Evolutionary conservation across 129 eudicot species (phyloP), one percentile per base, ranked within the genome.

Genomic region (Saussurea involucrata): DNA sequence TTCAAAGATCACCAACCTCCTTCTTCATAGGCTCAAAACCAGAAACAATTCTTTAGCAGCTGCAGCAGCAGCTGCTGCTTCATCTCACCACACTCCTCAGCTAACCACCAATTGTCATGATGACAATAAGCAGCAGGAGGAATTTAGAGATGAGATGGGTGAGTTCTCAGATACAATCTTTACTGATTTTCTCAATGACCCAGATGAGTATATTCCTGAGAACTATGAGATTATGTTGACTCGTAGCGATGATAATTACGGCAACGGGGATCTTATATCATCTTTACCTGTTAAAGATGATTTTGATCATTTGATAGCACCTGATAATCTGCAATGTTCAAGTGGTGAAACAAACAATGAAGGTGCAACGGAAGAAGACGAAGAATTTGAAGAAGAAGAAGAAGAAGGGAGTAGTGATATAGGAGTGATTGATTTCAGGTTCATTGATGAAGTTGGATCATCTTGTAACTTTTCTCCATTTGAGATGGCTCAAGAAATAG

Each of bases 1-100:
- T 15, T 85, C 97, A 2, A 91, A 91, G 28, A 91, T 91, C 74
- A 86, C 94, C 0, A 91, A 87, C 70, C 87, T 91, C 34, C 91
- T 91, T 76, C 86, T 91, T 44, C 90, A 80, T 34, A 82, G 97
- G 82, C 89, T 91, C 58, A 87, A 85, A 78, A 88, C 90, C 18
- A 85, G 97, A 80, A 88, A 91, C 74, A 87, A 87, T 68, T 73
- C 85, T 24, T 81, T 88, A 79, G 84, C 88, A 71, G 72, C 89
- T 67, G 72, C 89, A 33, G 46, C 80, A 8, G 73, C 78, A 25
- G 46, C 82, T 28, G 32, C 40, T 13, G 64, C 65, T 69, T 84
- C 84, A 15, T 78, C 90, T 32, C 68, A 85, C 0, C 34, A 63
- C 31, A 72, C 60, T 76, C 70, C 76, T 76, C n/a, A 84, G 28